phyloP scores from a whole-genome alignment of 2,329 filamentous ascomycete genomes.

The Hypoxylon sp. region DNA sequence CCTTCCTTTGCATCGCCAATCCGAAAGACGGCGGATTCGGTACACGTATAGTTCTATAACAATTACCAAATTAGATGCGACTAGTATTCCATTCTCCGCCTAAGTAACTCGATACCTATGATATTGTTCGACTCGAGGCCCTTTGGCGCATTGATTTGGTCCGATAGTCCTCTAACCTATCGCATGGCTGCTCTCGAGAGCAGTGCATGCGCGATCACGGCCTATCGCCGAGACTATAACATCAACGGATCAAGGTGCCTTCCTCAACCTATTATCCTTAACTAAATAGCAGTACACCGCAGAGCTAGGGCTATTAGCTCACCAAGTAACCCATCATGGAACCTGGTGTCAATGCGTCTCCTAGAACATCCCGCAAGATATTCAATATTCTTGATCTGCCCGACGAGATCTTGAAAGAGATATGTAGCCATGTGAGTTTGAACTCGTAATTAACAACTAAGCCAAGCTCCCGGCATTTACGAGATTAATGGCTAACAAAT shows the following conservation, averaged over 20 bases:
- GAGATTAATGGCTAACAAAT: constrained; percentile 29
- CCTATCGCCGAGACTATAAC: constrained; percentile 2
- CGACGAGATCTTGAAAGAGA: constrained; percentile 64
- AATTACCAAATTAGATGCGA: constrained; percentile 2
- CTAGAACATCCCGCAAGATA: constrained; percentile 1
- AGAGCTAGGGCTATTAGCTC: background rate
- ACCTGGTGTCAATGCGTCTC: background rate
- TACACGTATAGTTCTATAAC: constrained; percentile 7
- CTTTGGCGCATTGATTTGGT: background rate
- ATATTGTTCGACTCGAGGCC: background rate
- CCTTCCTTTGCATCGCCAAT: constrained; percentile 15
- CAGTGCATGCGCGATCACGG: constrained; percentile 4
- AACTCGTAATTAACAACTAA: constrained; percentile 5
- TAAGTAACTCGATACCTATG: background rate
- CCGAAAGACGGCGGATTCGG: constrained; percentile 15
- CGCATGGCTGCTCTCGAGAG: constrained; percentile 9
- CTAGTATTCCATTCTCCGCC: background rate
- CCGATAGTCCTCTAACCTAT: background rate
- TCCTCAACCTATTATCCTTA: constrained; percentile 5
- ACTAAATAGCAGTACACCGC: background rate
- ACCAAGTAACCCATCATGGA: constrained; percentile 19
- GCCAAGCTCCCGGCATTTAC: background rate
- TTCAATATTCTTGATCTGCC: constrained; percentile 61
- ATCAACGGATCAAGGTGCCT: constrained; percentile 8
- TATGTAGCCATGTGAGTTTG: constrained; percentile 63